Evolutionary conservation across 1,284 basidiomycete genomes (phyloP).

Genomic region (Pyrrhoderma noxium): DNA sequence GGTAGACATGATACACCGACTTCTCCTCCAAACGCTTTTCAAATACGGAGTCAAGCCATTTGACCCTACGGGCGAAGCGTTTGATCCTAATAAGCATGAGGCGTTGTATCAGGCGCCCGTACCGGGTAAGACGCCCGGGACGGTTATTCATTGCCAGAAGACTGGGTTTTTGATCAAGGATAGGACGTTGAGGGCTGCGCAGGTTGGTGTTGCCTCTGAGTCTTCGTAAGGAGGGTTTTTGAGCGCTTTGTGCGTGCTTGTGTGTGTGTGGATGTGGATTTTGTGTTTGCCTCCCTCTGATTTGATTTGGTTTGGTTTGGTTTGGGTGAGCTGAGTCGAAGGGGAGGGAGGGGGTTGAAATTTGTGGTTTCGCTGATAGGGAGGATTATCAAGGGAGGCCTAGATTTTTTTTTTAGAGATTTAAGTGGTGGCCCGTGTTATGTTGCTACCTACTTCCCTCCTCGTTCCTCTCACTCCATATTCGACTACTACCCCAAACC

Average conservation of each 20-base stretch:
- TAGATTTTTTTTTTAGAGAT: too few species aligned
- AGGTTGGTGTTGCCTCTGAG: conserved; percentile 91
- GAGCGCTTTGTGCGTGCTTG: background rate
- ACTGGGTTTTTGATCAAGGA: conserved; percentile 90
- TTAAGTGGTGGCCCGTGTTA: too few species aligned
- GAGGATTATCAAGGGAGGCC: too few species aligned
- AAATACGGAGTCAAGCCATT: conserved; percentile 89
- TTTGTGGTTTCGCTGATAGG: too few species aligned
- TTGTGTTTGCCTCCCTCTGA: background rate
- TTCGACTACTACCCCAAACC: too few species aligned
- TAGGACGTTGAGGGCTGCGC: conserved; percentile 86
- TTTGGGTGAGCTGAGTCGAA: background rate
- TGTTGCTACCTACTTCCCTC: too few species aligned
- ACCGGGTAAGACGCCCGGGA: conserved; percentile 80
- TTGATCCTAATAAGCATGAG: conserved; percentile 94
- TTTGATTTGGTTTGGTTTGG: too few species aligned
- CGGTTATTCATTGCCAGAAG: conserved; percentile 89
- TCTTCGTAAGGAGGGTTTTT: conserved; percentile 38
- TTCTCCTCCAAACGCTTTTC: conserved; percentile 84
- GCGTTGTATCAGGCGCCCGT: conserved; percentile 94
- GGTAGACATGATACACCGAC: conserved; percentile 88
- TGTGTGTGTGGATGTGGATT: background rate
- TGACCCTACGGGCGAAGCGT: conserved; percentile 86
- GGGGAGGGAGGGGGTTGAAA: too few species aligned
- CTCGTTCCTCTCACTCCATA: too few species aligned